A percentile compares a stretch with the other conserved stretches of the same genome.
Evolutionary conservation across 306 rosid species (phyloP).

Genomic region (Potentilla sterilis): DNA sequence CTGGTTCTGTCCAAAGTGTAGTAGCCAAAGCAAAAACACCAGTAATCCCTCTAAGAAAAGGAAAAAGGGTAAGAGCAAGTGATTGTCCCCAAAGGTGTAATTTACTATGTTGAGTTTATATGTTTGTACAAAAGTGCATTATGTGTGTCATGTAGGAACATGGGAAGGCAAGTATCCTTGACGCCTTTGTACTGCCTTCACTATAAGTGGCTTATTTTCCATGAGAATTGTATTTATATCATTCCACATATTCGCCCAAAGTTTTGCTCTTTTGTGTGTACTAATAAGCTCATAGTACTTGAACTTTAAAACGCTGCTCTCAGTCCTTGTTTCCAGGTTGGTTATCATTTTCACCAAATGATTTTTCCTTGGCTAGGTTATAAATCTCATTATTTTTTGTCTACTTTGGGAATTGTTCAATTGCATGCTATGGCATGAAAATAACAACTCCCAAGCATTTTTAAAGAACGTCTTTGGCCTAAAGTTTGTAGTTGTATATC

Average conservation of each 20-base stretch:
- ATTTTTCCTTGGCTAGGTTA: background rate
- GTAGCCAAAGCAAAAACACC: slow-evolving; percentile 27
- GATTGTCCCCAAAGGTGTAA: background rate
- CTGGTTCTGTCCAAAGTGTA: slow-evolving; percentile 82
- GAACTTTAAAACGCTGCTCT: background rate
- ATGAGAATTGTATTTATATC: background rate
- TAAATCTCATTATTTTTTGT: too few species aligned
- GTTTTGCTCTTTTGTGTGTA: background rate
- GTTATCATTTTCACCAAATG: background rate
- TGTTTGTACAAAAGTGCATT: background rate
- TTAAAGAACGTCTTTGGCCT: background rate
- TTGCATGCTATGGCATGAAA: background rate
- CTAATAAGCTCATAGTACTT: background rate
- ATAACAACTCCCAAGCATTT: background rate
- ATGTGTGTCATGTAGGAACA: background rate
- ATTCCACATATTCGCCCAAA: background rate
- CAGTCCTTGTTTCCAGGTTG: background rate
- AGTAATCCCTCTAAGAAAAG: slow-evolving; percentile 40
- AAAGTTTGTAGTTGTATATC: too few species aligned
- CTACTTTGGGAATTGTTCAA: background rate
- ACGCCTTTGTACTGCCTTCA: background rate
- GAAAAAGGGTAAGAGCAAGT: slow-evolving; percentile 44
- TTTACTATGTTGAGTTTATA: background rate
- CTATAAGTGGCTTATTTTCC: background rate
- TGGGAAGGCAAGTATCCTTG: background rate